A percentile compares a stretch with the other conserved stretches of the same genome.
Evolutionary conservation across 352 stramenopile species (phyloP).

Genomic region (Globisporangium megalacanthum): DNA sequence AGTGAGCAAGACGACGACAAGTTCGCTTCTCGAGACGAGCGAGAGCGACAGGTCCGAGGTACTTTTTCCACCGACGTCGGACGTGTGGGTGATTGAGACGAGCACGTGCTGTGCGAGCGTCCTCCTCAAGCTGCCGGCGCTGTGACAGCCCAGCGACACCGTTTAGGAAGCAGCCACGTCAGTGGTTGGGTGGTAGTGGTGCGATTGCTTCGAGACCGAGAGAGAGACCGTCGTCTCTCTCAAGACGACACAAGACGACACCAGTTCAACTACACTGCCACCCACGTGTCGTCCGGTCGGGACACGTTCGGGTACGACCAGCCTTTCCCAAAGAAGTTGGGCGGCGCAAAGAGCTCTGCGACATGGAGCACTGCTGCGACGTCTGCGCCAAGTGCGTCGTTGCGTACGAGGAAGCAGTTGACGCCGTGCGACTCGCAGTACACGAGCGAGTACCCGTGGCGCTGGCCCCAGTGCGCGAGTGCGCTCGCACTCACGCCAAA

Average conservation of each 20-base stretch:
- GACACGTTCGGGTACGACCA: slow-evolving; percentile 42
- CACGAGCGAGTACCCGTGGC: slow-evolving; percentile 57
- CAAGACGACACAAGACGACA: not conserved
- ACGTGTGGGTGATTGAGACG: slow-evolving; percentile 70
- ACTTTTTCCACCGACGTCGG: not conserved
- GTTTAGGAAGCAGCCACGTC: not conserved
- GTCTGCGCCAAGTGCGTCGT: slow-evolving; percentile 32
- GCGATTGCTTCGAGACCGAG: not conserved
- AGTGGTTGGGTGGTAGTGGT: not conserved
- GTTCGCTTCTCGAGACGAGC: not conserved
- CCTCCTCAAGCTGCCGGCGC: slow-evolving; percentile 39
- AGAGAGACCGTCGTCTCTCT: too few species aligned
- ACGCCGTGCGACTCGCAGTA: slow-evolving; percentile 77
- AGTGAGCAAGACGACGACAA: not conserved
- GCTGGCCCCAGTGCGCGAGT: slow-evolving; percentile 32
- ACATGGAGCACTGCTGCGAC: slow-evolving; percentile 31
- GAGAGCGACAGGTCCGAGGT: not conserved
- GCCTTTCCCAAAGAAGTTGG: slow-evolving; percentile 68
- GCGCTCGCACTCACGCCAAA: slow-evolving; percentile 58
- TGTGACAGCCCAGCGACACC: not conserved
- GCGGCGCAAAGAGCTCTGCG: slow-evolving; percentile 33
- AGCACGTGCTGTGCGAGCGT: slow-evolving; percentile 74
- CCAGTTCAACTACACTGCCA: slow-evolving; percentile 18
- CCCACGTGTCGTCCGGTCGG: slow-evolving; percentile 36
- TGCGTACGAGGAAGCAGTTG: slow-evolving; percentile 64